Evolutionary conservation across 2,329 filamentous ascomycete genomes (phyloP).

Genomic region (Apiospora kogelbergensis): DNA sequence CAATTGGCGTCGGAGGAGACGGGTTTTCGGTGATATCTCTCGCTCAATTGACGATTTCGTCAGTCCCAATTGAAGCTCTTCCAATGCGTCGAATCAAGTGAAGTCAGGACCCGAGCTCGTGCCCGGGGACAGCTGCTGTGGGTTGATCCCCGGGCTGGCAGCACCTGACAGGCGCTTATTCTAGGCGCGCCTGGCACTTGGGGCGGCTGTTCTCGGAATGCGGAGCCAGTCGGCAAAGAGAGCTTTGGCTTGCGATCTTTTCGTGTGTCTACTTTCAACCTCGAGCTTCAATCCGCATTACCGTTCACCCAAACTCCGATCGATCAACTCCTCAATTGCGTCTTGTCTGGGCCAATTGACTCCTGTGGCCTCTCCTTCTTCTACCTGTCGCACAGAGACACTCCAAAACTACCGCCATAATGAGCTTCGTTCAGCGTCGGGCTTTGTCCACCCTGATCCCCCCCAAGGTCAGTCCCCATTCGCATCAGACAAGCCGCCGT

Average conservation of each 20-base stretch:
- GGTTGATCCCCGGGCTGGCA: background rate
- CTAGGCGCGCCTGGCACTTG: background rate
- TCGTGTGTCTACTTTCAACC: slow-evolving; percentile 31
- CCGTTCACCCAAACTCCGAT: slow-evolving; percentile 21
- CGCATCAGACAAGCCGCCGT: background rate
- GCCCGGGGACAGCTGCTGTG: background rate
- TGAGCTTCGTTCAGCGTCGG: slow-evolving; percentile 91
- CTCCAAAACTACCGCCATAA: slow-evolving; percentile 51
- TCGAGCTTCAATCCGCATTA: slow-evolving; percentile 15
- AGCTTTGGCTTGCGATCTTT: slow-evolving; percentile 41
- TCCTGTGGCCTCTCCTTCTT: slow-evolving; percentile 20
- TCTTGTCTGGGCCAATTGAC: slow-evolving; percentile 35
- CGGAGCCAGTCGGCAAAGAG: slow-evolving; percentile 34
- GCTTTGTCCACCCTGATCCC: slow-evolving; percentile 98
- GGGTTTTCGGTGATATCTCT: background rate
- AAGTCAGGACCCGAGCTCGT: background rate
- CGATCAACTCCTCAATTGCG: slow-evolving; percentile 26
- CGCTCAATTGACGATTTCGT: slow-evolving; percentile 3
- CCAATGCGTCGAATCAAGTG: background rate
- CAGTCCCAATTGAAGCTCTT: background rate
- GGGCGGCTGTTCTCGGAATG: slow-evolving; percentile 21
- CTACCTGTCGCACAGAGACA: background rate
- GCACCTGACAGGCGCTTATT: background rate
- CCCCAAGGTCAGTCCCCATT: slow-evolving; percentile 72
- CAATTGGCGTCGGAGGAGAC: slow-evolving; percentile 9